Conservation (phyloP, 768 basidiomycete genomes). For the Tulasnella sp. region DNA sequence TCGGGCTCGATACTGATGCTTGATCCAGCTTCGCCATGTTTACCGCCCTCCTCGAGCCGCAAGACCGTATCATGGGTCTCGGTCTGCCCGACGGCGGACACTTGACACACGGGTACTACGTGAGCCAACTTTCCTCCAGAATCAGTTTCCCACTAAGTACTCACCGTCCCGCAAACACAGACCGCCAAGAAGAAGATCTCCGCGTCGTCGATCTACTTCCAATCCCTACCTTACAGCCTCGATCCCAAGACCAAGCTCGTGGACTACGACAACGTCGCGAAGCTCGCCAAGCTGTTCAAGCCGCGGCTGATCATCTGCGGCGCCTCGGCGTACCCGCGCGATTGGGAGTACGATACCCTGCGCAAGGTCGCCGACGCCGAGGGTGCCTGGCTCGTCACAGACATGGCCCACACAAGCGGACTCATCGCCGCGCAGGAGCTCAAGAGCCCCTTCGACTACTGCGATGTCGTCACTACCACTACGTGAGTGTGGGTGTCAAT, state of each 20-base stretch:
- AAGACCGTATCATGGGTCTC: slow-evolving; percentile 98
- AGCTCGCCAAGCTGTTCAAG: slow-evolving; percentile 91
- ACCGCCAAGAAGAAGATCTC: slow-evolving; percentile 99
- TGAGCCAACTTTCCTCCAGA: slow-evolving; percentile 33
- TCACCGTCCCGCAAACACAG: slow-evolving; percentile 28
- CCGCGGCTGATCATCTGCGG: slow-evolving; percentile 93
- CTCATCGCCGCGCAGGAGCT: slow-evolving; percentile 87
- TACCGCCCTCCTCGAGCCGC: slow-evolving; percentile 90
- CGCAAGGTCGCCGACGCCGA: slow-evolving; percentile 74
- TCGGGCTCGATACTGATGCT: not conserved
- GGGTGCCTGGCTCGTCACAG: slow-evolving; percentile 87
- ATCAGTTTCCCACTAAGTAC: not conserved
- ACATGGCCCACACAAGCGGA: slow-evolving; percentile 96
- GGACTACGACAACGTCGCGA: slow-evolving; percentile 70
- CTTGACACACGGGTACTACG: slow-evolving; percentile 92
- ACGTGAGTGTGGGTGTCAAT: slow-evolving; percentile 42
- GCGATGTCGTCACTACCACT: slow-evolving; percentile 96
- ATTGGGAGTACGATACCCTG: slow-evolving; percentile 88
- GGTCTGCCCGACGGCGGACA: slow-evolving; percentile 97
- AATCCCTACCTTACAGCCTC: slow-evolving; percentile 88
- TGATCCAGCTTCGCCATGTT: slow-evolving; percentile 78
- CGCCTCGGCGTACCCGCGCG: slow-evolving; percentile 95
- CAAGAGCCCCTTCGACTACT: slow-evolving; percentile 85
- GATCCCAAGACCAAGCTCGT: slow-evolving; percentile 75
- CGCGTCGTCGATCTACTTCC: slow-evolving; percentile 99